A percentile compares a stretch with the other conserved stretches of the same genome.
phyloP scores from a whole-genome alignment of 345 rosid species.

The Aquilaria malaccensis region DNA sequence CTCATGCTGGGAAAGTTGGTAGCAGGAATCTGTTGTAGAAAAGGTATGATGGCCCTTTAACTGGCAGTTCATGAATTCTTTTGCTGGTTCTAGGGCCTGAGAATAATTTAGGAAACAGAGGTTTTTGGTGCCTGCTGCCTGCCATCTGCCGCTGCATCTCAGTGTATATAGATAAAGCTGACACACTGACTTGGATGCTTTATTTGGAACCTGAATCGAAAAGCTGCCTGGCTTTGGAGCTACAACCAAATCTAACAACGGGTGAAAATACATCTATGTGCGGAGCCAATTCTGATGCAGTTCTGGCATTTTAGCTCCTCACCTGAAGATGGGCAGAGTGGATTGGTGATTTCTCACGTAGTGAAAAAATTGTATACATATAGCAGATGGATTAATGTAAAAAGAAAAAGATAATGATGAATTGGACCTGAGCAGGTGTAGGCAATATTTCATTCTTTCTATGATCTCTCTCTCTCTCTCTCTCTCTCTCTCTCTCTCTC shows the following conservation, averaged over 20 bases:
- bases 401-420: slow-evolving; percentile 9
- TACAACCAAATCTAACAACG: slow-evolving; percentile 13
- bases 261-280: slow-evolving; percentile 21
- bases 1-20: slow-evolving; percentile 16
- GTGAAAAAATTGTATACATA: slow-evolving; percentile 18
- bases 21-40: slow-evolving; percentile 2
- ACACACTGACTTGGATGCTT: slow-evolving; percentile 31
- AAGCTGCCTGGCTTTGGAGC: slow-evolving; percentile 11
- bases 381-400: slow-evolving; percentile 21
- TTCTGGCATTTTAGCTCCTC: slow-evolving; percentile 11
- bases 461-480: slow-evolving; percentile 7
- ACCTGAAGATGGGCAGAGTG: slow-evolving; percentile 12
- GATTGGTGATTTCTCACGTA: slow-evolving; percentile 7
- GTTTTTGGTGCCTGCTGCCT: too few species aligned
- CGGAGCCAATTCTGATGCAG: slow-evolving; percentile 23
- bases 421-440: slow-evolving; percentile 16
- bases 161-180: slow-evolving; percentile 22
- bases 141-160: slow-evolving; percentile 9
- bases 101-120: too few species aligned
- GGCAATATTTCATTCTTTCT: slow-evolving; percentile 33
- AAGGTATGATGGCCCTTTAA: background rate
- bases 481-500: background rate
- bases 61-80: background rate
- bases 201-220: slow-evolving; percentile 12
- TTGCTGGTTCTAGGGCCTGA: too few species aligned